Percentiles rank a stretch among this genome's conserved stretches.
phyloP scores from a whole-genome alignment of 768 basidiomycete genomes.

The Cystofilobasidium capitatum region DNA sequence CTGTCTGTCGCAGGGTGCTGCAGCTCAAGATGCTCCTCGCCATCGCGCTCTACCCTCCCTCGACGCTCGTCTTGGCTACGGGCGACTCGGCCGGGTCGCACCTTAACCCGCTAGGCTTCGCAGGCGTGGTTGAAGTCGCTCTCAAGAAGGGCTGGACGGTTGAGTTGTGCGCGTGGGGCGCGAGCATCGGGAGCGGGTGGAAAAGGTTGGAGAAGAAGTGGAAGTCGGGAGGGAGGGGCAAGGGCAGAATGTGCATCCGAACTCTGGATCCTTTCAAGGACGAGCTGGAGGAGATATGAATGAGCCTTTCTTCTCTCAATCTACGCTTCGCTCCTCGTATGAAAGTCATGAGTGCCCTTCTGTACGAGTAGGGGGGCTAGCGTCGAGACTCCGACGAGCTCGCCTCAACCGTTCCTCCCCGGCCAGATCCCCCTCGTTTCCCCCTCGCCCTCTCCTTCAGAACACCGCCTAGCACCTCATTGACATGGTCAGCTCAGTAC shows the following conservation, averaged over 20 bases:
- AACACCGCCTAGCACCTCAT: too few species aligned
- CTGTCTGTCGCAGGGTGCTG: slow-evolving; percentile 44
- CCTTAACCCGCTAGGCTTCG: slow-evolving; percentile 86
- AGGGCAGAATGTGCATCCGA: too few species aligned
- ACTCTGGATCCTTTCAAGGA: too few species aligned
- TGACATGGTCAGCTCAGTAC: not conserved
- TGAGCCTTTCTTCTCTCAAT: too few species aligned
- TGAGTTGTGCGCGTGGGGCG: slow-evolving; percentile 87
- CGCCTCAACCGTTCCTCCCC: too few species aligned
- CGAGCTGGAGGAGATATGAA: too few species aligned
- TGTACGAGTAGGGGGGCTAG: too few species aligned
- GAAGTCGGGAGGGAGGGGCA: not conserved
- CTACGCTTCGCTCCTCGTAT: too few species aligned
- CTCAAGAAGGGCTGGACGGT: slow-evolving; percentile 84
- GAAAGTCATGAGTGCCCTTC: too few species aligned
- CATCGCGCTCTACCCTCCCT: slow-evolving; percentile 56
- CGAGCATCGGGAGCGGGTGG: slow-evolving; percentile 67
- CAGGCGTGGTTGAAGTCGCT: slow-evolving; percentile 76
- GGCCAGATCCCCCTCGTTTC: too few species aligned
- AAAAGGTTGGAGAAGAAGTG: slow-evolving; percentile 34
- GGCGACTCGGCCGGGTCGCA: slow-evolving; percentile 88
- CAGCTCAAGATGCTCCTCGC: slow-evolving; percentile 87
- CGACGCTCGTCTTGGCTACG: slow-evolving; percentile 79
- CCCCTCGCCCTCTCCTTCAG: too few species aligned
- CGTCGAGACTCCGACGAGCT: too few species aligned